Evolutionary conservation across 2,329 filamentous ascomycete genomes (phyloP).

Genomic region (Calonectria crousiana): DNA sequence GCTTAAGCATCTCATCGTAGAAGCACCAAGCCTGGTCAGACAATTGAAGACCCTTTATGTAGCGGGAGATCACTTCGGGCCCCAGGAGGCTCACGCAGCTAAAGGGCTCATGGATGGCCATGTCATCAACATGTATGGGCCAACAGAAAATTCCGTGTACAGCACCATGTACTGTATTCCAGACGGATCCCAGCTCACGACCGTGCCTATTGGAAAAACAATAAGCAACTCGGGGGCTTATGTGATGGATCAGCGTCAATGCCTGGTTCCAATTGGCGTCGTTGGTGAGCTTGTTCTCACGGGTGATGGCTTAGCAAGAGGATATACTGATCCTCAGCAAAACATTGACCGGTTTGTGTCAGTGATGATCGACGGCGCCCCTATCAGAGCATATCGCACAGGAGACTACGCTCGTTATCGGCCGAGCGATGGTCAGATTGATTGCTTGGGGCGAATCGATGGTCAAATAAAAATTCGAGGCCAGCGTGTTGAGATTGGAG

Average conservation of each 20-base stretch:
- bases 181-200: background rate
- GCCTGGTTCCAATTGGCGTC: background rate
- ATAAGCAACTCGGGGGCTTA: background rate
- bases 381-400: background rate
- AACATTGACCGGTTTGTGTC: background rate
- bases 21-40: background rate
- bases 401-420: background rate
- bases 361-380: background rate
- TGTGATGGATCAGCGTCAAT: background rate
- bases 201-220: background rate
- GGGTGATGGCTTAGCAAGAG: background rate
- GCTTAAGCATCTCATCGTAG: background rate
- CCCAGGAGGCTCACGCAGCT: background rate
- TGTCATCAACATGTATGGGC: background rate
- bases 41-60: background rate
- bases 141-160: background rate
- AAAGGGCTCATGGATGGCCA: background rate
- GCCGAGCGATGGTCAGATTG: background rate
- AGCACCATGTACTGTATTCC: background rate
- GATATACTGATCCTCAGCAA: background rate
- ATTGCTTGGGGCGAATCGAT: slow-evolving; percentile 21
- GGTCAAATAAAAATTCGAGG: slow-evolving; percentile 49
- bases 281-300: background rate
- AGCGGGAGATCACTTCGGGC: background rate
- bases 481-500: slow-evolving; percentile 38